phyloP scores from a whole-genome alignment of 495 filamentous ascomycete species.

The Penicillium paxilli region DNA sequence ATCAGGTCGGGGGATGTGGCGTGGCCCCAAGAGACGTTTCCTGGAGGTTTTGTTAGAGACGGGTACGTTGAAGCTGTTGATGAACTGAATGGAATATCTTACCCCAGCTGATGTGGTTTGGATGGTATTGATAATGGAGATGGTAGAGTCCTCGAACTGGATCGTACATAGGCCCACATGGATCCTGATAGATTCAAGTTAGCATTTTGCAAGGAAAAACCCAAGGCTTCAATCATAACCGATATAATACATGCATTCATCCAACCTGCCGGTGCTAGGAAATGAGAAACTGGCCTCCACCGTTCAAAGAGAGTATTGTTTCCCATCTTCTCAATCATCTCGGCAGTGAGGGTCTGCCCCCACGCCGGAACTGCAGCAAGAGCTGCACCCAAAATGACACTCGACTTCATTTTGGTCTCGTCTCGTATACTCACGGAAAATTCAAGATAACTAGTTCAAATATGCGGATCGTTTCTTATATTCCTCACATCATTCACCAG shows the following conservation, averaged over 20 bases:
- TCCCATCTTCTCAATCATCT: slow-evolving; percentile 14
- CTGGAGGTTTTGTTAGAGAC: neutral
- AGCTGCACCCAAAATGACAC: slow-evolving; percentile 1
- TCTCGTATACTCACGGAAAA: neutral
- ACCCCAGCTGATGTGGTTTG: slow-evolving; percentile 18
- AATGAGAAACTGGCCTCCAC: slow-evolving; percentile 19
- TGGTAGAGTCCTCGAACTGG: slow-evolving; percentile 12
- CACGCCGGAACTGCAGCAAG: slow-evolving; percentile 4
- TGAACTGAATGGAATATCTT: neutral
- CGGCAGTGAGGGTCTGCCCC: slow-evolving; percentile 7
- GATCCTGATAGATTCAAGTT: slow-evolving; percentile 11
- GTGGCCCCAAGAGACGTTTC: slow-evolving; percentile 21
- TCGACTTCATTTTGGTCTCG: slow-evolving; percentile 4
- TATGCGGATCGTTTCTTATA: neutral
- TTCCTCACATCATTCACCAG: neutral
- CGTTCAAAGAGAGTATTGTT: slow-evolving; percentile 16
- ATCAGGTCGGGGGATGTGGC: slow-evolving; percentile 14
- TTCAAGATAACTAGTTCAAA: neutral
- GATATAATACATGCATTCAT: too few relatives aligned
- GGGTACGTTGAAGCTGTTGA: neutral
- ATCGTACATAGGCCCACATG: slow-evolving; percentile 17
- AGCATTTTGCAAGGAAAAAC: neutral
- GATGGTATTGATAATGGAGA: slow-evolving; percentile 20
- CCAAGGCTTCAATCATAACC: too few relatives aligned
- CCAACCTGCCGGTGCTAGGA: slow-evolving; percentile 20